Evolutionary conservation across 805 yeast species (phyloP).

Genomic region (Pichia pseudocactophila): DNA sequence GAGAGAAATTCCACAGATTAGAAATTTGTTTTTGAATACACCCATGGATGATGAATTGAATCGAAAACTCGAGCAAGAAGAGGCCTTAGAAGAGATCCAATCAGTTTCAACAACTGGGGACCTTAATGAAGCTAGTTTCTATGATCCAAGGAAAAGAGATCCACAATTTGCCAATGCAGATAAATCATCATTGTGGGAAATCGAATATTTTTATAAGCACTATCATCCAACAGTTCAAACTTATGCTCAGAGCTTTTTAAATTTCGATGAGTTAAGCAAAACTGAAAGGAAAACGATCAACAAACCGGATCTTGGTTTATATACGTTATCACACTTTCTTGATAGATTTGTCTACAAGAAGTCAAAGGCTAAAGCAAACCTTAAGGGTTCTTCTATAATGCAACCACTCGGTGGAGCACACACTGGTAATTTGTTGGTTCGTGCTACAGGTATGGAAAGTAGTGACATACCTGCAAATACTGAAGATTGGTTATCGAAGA

Average conservation of each 20-base stretch:
- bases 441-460: conserved; percentile 37
- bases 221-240: conserved; percentile 87
- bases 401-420: conserved; percentile 90
- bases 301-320: conserved; percentile 87
- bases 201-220: conserved; percentile 62
- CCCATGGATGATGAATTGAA: conserved; percentile 42
- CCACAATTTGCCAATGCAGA: conserved; percentile 89
- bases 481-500: conserved; percentile 70
- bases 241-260: conserved; percentile 61
- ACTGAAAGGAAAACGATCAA: conserved; percentile 24
- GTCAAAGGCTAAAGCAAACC: conserved; percentile 64
- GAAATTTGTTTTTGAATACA: conserved; percentile 49
- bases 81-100: conserved; percentile 25
- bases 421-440: conserved; percentile 60
- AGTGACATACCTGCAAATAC: conserved; percentile 63
- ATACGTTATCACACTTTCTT: conserved; percentile 80
- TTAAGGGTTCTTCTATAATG: conserved; percentile 92
- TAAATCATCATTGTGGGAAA: conserved; percentile 79
- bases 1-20: conserved; percentile 55
- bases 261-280: conserved; percentile 28
- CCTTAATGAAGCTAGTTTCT: conserved; percentile 24
- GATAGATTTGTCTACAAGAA: conserved; percentile 93
- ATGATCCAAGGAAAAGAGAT: conserved; percentile 86
- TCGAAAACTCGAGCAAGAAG: conserved; percentile 34
- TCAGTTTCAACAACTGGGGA: no score